Percentiles rank a stretch among this genome's conserved stretches.
phyloP scores from a whole-genome alignment of 1,284 basidiomycete genomes.

The Austropuccinia psidii region DNA sequence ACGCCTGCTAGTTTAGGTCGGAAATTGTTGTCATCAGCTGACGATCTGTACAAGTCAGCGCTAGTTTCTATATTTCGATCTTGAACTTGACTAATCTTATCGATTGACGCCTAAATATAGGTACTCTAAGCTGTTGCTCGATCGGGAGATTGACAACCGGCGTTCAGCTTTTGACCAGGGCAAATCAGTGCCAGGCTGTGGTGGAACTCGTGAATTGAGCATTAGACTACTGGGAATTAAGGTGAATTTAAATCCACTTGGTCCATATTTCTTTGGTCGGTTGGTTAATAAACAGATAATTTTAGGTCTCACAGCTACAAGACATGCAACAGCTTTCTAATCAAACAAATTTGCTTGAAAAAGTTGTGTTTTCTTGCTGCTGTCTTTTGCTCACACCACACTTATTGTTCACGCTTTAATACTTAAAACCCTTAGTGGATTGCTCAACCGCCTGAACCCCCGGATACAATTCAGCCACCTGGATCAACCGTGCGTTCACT shows the following conservation, averaged over 20 bases:
- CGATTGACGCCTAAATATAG: not conserved
- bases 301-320: slow-evolving; percentile 12
- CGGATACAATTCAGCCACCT: no score
- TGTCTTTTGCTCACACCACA: not conserved
- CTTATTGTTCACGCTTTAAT: not conserved
- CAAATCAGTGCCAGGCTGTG: not conserved
- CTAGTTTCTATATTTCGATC: no score
- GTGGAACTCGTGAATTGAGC: slow-evolving; percentile 4
- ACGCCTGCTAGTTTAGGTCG: not conserved
- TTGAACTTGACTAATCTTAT: not conserved
- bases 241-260: not conserved
- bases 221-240: slow-evolving; percentile 13
- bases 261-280: not conserved
- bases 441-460: no score
- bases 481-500: no score
- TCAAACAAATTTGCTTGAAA: not conserved
- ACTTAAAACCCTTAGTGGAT: not conserved
- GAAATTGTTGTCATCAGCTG: slow-evolving; percentile 3
- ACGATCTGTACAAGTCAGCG: slow-evolving; percentile 7
- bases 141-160: slow-evolving; percentile 17
- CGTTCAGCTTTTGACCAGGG: slow-evolving; percentile 6
- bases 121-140: not conserved
- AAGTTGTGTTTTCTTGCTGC: not conserved
- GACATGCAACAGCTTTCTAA: not conserved
- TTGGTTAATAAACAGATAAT: not conserved